Base-by-base conservation (phyloP, 2,329 filamentous ascomycete species). In the Paecilomyces niveus region DNA sequence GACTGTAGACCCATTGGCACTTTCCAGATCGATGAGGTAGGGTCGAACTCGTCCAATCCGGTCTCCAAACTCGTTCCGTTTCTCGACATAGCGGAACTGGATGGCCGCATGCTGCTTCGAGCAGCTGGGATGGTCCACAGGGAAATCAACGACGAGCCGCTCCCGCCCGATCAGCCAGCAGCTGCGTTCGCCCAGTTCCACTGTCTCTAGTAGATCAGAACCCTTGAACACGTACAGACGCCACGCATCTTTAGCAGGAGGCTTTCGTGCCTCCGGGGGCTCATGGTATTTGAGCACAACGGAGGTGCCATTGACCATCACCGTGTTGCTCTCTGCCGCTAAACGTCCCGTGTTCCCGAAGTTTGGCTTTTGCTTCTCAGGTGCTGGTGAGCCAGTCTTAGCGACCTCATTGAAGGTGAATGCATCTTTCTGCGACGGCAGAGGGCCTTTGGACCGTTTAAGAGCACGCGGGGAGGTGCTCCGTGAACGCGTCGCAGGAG, bases 21-120 rank as follows among this genome's bases (percentile, higher is more conserved):
- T 96, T 67, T 97, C 92, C 54, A 99, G 77, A 74, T 99, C 94
- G 63, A 99, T 90, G 8, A 97, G 73, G 75, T 97, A 99, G 0
- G 92, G 92, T 76, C 85, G 88, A 53, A 92, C 89, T 61, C 81
- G 87, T 22, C 89, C 90, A 59, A 87, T 81, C 69, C 87, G 89
- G 70, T 97, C 92, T 22, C 92, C 92, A 70, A 84, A 95, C 74
- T 97, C 91, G 66, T 95, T 91, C 61, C 85, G 85, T 74, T 88
- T 92, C 68, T 91, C 89, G 21, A 89, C 85, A 70, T 91, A 87
- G 39, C 94, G 86, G 69, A 99, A 99, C 72, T 99, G 94, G 51
- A 99, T 83, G 8, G 92, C 94, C 0, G 93, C 93, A 73, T 99
- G 94, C 75, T 99, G 94, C 74, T 95, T 95, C 72, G 91, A 96